Base-by-base conservation (phyloP, 441 rosid species). In the Syzygium malaccense region DNA sequence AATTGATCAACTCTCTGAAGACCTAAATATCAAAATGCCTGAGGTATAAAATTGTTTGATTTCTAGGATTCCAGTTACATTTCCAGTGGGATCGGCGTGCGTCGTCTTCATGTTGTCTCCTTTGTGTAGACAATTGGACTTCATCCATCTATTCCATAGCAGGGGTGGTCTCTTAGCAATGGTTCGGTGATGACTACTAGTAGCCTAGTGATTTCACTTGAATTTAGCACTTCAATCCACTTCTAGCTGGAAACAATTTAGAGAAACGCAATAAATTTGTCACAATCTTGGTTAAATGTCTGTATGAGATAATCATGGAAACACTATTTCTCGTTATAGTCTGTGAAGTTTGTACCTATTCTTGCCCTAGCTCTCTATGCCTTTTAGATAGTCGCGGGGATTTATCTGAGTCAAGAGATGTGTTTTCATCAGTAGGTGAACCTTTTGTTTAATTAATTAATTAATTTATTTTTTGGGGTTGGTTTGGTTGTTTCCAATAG, bases 1-100 rank as follows among this genome's bases (percentile, higher is more conserved):
- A 71, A 98, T 95, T 89, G 99, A 98, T 93, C 99, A 97, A 89
- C 96, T 97, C 66, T 95, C 99, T 45, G 99, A 97, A 94, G 99
- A 98, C 89, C 93, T 98, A 48, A 95, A 95, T 91, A 94, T 98
- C 90, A 94, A 96, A 94, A 98, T 98, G 99, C 96, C 98, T 18
- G 99, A 98, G 97, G 99, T 97, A 93, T 62, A 84, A 41, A 55
- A 37, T 87, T 58, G 84, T 87, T 87, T 9, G 86, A 66, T 14
- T 68, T 68, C 79, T 68, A 68, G 48, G 79, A 68, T 33, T 68
- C 79, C 48, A 68, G 6, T 71, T 20, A 37, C 51, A 23, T 71
- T 20, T 71, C 15, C 28, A 71, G 80, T 71, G 49, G 28, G 80
- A 71, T 71, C 14, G 2, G 80, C 5, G 0, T 37, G 17, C 9